A percentile compares a stretch with the other conserved stretches of the same genome.
These are phyloP conservation scores for Moniliophthora roreri DNA, from an alignment of 1,284 basidiomycete genomes.

Conservation along the genomic window DNA sequence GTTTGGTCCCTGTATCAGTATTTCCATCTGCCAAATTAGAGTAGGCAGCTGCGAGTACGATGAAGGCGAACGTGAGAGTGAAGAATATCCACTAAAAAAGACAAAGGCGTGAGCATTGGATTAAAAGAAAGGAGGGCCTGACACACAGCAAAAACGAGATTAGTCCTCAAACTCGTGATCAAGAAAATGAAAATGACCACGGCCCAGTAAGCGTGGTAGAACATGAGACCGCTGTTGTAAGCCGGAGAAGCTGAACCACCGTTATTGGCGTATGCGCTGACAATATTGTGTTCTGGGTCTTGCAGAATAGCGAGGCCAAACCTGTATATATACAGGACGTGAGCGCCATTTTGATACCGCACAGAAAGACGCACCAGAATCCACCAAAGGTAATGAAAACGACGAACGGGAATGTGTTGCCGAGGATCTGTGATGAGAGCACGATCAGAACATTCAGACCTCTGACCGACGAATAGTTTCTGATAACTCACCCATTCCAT, in stretches of 20 bases:
- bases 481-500: slow-evolving; percentile 22
- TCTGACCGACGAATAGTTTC: neutral
- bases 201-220: slow-evolving; percentile 21
- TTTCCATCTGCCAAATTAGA: slow-evolving; percentile 16
- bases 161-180: slow-evolving; percentile 17
- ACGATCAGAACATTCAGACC: neutral
- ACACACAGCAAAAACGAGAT: slow-evolving; percentile 20
- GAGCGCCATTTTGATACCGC: no score
- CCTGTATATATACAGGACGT: slow-evolving; percentile 11
- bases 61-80: slow-evolving; percentile 14
- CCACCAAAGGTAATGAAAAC: slow-evolving; percentile 21
- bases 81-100: slow-evolving; percentile 17
- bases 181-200: slow-evolving; percentile 15
- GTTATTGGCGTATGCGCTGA: slow-evolving; percentile 10
- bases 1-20: neutral
- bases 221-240: slow-evolving; percentile 20
- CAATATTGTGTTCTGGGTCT: slow-evolving; percentile 20
- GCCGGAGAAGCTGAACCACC: slow-evolving; percentile 9
- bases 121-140: no score
- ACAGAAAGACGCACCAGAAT: slow-evolving; percentile 17
- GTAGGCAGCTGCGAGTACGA: slow-evolving; percentile 16
- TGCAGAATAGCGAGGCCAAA: slow-evolving; percentile 16
- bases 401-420: slow-evolving; percentile 23
- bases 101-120: neutral
- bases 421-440: slow-evolving; percentile 16